Conservation (phyloP, 2,329 filamentous ascomycete species). For the Penicillium sp. region DNA sequence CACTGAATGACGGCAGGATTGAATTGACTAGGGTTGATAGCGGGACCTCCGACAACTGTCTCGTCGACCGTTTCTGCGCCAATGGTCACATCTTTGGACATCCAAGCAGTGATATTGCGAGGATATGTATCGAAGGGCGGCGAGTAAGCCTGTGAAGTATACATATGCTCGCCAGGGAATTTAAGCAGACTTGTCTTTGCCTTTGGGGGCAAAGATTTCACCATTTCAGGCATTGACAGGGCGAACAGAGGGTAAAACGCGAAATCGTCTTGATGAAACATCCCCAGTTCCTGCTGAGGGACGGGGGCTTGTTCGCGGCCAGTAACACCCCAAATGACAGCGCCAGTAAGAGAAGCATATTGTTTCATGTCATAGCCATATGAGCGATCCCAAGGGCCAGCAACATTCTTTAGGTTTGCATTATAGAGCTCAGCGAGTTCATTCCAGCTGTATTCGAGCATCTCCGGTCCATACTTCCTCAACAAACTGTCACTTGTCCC, state of each 20-base stretch:
- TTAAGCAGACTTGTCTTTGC: slow-evolving; percentile 49
- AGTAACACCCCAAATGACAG: slow-evolving; percentile 57
- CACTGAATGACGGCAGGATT: slow-evolving; percentile 62
- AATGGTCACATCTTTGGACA: slow-evolving; percentile 57
- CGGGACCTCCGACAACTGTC: slow-evolving; percentile 55
- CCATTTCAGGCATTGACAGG: slow-evolving; percentile 30
- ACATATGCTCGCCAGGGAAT: slow-evolving; percentile 56
- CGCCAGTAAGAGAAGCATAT: slow-evolving; percentile 57
- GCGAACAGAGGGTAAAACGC: slow-evolving; percentile 58
- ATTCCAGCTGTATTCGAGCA: slow-evolving; percentile 56
- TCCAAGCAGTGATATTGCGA: slow-evolving; percentile 60
- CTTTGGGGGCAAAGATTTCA: slow-evolving; percentile 43
- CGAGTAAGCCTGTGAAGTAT: slow-evolving; percentile 53
- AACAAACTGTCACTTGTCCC: slow-evolving; percentile 54
- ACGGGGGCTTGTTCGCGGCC: slow-evolving; percentile 21
- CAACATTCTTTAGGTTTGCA: slow-evolving; percentile 58
- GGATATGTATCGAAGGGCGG: slow-evolving; percentile 57
- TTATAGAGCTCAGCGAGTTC: slow-evolving; percentile 55
- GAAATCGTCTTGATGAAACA: slow-evolving; percentile 60
- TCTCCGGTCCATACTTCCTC: slow-evolving; percentile 49
- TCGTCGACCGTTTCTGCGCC: slow-evolving; percentile 59
- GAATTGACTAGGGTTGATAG: slow-evolving; percentile 52
- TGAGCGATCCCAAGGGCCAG: slow-evolving; percentile 62
- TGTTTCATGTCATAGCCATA: slow-evolving; percentile 65
- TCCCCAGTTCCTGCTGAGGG: slow-evolving; percentile 46